Conservation (phyloP, 1,284 basidiomycete genomes). For the Boletus austroedulis region DNA sequence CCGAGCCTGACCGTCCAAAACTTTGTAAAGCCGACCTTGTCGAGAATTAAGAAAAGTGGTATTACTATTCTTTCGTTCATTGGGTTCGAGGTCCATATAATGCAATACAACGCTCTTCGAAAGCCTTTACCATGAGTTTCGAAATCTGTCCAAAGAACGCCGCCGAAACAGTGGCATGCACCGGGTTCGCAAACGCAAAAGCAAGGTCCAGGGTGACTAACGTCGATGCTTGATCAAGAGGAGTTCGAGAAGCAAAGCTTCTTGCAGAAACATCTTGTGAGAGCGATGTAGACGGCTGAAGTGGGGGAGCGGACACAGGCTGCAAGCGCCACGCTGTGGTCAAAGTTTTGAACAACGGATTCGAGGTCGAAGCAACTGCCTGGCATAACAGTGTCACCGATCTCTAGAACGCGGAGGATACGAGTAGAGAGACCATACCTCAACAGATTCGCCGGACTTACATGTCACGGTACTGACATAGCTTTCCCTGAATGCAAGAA, state of each 20-base stretch:
- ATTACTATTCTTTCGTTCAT: conserved; percentile 8
- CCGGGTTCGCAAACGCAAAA: conserved; percentile 85
- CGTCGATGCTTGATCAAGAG: conserved; percentile 49
- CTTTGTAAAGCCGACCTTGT: too few species aligned
- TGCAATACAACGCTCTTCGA: conserved; percentile 76
- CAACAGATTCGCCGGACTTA: conserved; percentile 70
- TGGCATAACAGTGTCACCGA: conserved; percentile 25
- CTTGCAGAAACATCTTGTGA: conserved; percentile 4
- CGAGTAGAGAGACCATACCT: conserved; percentile 41
- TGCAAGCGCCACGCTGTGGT: conserved; percentile 81
- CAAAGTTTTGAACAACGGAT: conserved; percentile 83
- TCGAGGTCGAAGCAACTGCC: conserved; percentile 79
- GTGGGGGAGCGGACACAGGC: conserved; percentile 47
- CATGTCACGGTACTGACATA: conserved; percentile 87
- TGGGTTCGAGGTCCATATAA: conserved; percentile 54
- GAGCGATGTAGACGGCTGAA: conserved; percentile 36
- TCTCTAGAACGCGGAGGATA: neutral
- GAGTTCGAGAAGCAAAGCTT: conserved; percentile 6
- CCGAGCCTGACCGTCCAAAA: too few species aligned
- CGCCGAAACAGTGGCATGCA: conserved; percentile 80
- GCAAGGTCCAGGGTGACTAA: conserved; percentile 78
- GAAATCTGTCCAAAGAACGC: conserved; percentile 86
- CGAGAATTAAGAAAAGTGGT: neutral
- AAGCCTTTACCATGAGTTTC: conserved; percentile 87
- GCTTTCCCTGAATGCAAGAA: conserved; percentile 82